Evolutionary conservation across 2,329 filamentous ascomycete species (phyloP).

Genomic region (Pseudocercospora musae): DNA sequence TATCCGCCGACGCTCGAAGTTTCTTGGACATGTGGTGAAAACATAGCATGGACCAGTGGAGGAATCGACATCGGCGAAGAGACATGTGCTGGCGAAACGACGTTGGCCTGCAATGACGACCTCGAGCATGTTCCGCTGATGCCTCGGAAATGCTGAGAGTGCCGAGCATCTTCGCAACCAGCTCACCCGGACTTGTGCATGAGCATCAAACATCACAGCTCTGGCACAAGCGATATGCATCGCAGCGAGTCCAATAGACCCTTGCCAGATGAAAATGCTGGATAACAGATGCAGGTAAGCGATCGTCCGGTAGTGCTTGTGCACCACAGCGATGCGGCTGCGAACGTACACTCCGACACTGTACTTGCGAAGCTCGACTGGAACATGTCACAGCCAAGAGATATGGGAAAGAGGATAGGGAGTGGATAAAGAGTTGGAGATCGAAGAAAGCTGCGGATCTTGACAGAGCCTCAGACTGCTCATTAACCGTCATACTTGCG

Average conservation of each 20-base stretch:
- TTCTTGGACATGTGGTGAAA: not conserved
- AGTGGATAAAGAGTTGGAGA: not conserved
- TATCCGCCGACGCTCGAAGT: not conserved
- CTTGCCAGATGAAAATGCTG: not conserved
- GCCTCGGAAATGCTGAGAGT: not conserved
- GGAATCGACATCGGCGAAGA: not conserved
- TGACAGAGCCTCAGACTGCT: not conserved
- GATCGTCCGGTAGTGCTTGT: not conserved
- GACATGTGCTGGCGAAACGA: not conserved
- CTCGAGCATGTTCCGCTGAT: not conserved
- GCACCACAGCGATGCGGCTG: not conserved
- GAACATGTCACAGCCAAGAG: not conserved
- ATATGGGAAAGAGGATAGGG: not conserved
- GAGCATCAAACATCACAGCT: not conserved
- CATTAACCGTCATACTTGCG: too few relatives aligned
- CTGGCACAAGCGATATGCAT: not conserved
- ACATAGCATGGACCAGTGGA: not conserved
- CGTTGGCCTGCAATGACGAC: not conserved
- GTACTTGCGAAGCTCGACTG: not conserved
- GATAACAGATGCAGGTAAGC: not conserved
- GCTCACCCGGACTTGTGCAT: not conserved
- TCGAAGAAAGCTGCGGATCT: not conserved
- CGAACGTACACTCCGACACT: not conserved
- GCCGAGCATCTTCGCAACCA: not conserved
- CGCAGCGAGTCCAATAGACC: not conserved